These are phyloP conservation scores for Rhizopogon parksii DNA, from an alignment of 1,284 basidiomycete genomes.

Conservation along the genomic window DNA sequence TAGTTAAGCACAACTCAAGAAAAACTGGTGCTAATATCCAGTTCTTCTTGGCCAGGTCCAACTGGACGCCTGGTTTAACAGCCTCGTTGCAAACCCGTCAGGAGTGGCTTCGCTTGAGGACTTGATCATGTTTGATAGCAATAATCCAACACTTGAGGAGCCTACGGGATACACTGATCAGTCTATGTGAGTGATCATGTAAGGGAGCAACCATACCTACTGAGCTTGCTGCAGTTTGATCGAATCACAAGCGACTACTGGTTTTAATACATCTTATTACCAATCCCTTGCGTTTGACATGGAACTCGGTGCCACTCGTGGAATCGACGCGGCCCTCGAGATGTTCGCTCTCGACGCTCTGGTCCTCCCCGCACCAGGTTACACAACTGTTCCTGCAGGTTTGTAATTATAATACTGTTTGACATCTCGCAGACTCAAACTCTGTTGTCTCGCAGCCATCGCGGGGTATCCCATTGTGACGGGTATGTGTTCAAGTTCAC, in stretches of 20 bases:
- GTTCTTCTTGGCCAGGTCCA: constrained; percentile 33
- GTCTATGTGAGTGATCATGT: constrained; percentile 29
- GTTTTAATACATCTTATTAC: constrained; percentile 43
- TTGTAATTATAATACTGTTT: constrained; percentile 11
- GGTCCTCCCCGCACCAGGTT: constrained; percentile 47
- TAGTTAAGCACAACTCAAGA: constrained; percentile 8
- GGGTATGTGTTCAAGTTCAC: constrained; percentile 24
- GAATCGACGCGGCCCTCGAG: constrained; percentile 53
- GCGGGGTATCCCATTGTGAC: constrained; percentile 57
- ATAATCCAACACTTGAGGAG: constrained; percentile 42
- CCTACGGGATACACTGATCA: constrained; percentile 44
- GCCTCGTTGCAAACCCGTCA: constrained; percentile 41
- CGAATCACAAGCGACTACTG: constrained; percentile 39
- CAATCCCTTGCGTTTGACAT: constrained; percentile 42
- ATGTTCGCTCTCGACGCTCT: constrained; percentile 50
- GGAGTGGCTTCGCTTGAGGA: constrained; percentile 49
- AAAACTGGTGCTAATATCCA: background rate
- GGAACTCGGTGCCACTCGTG: constrained; percentile 46
- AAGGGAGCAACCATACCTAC: too few species aligned
- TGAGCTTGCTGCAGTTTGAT: constrained; percentile 31
- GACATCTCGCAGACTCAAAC: background rate
- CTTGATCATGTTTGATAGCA: constrained; percentile 49
- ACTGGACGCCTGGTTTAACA: constrained; percentile 41
- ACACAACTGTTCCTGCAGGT: constrained; percentile 38
- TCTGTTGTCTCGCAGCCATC: constrained; percentile 33